Evolutionary conservation across 1,284 basidiomycete genomes (phyloP).

Genomic region (Sutorius eximius): DNA sequence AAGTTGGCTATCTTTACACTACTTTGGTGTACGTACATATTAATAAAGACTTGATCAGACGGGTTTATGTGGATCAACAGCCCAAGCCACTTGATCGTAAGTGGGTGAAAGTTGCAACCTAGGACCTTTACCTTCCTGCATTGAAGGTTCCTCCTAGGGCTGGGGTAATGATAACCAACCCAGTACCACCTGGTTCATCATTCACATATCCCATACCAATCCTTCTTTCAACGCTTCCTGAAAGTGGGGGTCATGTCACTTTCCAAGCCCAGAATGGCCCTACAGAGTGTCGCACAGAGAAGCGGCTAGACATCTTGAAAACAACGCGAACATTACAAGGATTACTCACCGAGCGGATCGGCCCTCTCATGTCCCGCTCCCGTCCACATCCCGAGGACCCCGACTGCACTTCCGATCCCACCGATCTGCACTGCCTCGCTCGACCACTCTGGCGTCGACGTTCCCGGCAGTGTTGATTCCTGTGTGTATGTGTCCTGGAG

Average conservation of each 20-base stretch:
- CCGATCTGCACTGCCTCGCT: constrained; percentile 60
- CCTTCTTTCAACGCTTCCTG: background rate
- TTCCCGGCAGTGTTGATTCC: constrained; percentile 15
- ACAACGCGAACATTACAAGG: background rate
- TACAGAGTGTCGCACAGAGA: constrained; percentile 5
- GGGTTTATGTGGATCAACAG: no score
- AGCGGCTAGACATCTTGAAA: background rate
- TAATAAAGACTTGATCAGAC: background rate
- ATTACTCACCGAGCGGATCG: constrained; percentile 48
- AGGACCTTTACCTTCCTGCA: background rate
- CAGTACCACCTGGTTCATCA: background rate
- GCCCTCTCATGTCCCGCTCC: constrained; percentile 48
- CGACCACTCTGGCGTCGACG: constrained; percentile 44
- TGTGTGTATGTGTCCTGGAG: constrained; percentile 31
- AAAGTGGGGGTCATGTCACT: constrained; percentile 27
- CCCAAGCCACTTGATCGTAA: background rate
- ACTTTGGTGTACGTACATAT: background rate
- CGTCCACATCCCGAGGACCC: constrained; percentile 61
- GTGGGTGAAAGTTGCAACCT: background rate
- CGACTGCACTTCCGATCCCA: constrained; percentile 49
- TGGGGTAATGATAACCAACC: background rate
- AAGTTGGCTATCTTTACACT: background rate
- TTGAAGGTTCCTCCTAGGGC: background rate
- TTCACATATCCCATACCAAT: background rate
- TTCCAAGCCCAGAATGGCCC: constrained; percentile 63